These are phyloP conservation scores for Cercospora sesami DNA, from an alignment of 2,329 filamentous ascomycete species.

Conservation along the genomic window DNA sequence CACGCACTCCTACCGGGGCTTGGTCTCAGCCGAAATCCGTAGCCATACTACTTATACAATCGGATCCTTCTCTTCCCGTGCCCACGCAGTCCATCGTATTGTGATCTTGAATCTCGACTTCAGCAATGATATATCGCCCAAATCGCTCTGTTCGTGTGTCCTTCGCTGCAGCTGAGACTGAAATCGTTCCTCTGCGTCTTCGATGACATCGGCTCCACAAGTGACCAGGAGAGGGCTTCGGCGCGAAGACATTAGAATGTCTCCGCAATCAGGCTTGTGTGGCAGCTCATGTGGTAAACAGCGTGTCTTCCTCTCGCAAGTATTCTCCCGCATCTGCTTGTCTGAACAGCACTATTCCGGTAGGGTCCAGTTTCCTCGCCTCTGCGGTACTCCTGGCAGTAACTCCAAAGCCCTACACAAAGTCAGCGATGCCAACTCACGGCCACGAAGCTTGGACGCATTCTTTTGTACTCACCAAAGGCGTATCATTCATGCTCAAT, in stretches of 20 bases:
- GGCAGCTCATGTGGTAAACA: constrained; percentile 55
- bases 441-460: background rate
- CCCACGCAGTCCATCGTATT: background rate
- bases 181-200: background rate
- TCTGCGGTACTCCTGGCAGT: constrained; percentile 86
- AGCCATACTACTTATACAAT: background rate
- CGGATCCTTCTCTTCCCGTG: background rate
- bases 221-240: background rate
- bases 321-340: constrained; percentile 96
- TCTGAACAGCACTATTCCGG: constrained; percentile 82
- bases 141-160: background rate
- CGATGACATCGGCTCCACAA: background rate
- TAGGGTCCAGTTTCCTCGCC: constrained; percentile 81
- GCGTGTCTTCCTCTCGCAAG: constrained; percentile 73
- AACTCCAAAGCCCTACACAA: constrained; percentile 78
- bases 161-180: background rate
- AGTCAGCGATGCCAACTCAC: constrained; percentile 10
- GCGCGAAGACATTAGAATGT: background rate
- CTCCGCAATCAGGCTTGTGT: background rate
- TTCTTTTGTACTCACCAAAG: constrained; percentile 53
- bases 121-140: background rate
- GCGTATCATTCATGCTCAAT: constrained; percentile 87
- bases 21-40: background rate
- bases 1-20: background rate
- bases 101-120: background rate